Base-by-base conservation (phyloP, 768 basidiomycete species). In the Calocybe gangraenosa region DNA sequence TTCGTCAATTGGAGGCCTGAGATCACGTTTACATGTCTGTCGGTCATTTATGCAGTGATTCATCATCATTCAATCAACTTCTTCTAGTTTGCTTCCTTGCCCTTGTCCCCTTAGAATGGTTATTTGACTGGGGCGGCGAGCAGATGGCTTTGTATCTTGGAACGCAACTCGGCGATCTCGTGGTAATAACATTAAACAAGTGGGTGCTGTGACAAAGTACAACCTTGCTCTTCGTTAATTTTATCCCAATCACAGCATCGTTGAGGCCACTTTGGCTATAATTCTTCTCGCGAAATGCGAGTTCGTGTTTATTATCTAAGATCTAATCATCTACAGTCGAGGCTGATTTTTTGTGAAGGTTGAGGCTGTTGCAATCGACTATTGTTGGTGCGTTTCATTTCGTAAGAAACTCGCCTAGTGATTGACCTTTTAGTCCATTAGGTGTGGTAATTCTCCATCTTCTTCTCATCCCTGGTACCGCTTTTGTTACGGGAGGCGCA, bases 401-500 rank as follows among this genome's bases (percentile, higher is more conserved):
- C n/a, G n/a, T n/a, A n/a, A n/a, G 11, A 28, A 47, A 17, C 25
- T 17, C 22, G 19, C 23, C 33, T 23, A 11, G 23, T 38, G 1
- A 15, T 10, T 34, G n/a, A 41, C 23, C 15, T 17, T 30, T 19
- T 7, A 7, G 9, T 25, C 8, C 47, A n/a, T n/a, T n/a, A 80
- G 82, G 86, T 14, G 86, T 89, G 7, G 72, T 87, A 5, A 63
- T 89, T n/a, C 69, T 89, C 8, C 86, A 86, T 58, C 69, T 87
- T 1, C 70, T 89, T 1, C 72, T 89, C 11, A 69, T 88, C 35
- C 85, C 86, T 0, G 86, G 86, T 2, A 69, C 75, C 3, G 70
- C 84, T 0, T 88, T 87, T 58, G 67, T 87, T n/a, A 75, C 75
- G 2, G 86, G 85, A 18, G 86, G 86, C 36, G 79, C 78, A n/a